Evolutionary conservation across 2,329 filamentous ascomycete species (phyloP).

Genomic region (Sporothrix curviconia): DNA sequence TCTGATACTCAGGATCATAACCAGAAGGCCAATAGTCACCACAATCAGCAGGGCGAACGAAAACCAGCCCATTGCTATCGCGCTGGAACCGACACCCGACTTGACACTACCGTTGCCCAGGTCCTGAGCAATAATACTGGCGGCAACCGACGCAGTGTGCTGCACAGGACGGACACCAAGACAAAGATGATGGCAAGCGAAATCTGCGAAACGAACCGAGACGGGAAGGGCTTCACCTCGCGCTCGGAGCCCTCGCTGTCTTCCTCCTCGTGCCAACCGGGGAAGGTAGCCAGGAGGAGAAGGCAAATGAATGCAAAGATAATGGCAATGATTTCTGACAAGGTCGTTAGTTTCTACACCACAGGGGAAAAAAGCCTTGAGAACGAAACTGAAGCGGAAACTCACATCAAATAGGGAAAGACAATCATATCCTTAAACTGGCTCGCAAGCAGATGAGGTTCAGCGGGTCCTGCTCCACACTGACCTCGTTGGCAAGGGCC

Average conservation of each 20-base stretch:
- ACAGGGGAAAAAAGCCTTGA: neutral
- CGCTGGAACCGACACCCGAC: conserved; percentile 83
- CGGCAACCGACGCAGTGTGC: conserved; percentile 93
- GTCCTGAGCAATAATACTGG: conserved; percentile 87
- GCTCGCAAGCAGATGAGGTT: conserved; percentile 93
- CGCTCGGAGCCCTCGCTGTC: conserved; percentile 75
- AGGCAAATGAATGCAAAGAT: conserved; percentile 96
- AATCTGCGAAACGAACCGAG: conserved; percentile 83
- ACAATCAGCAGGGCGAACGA: conserved; percentile 88
- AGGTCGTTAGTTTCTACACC: conserved; percentile 3
- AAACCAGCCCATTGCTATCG: conserved; percentile 98
- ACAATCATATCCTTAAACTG: conserved; percentile 99
- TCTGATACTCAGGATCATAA: conserved; percentile 93
- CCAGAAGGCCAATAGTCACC: conserved; percentile 86
- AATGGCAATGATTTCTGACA: conserved; percentile 83
- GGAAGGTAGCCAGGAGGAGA: conserved; percentile 90
- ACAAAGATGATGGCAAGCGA: conserved; percentile 87
- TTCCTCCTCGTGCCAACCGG: conserved; percentile 91
- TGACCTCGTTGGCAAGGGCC: conserved; percentile 79
- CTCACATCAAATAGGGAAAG: conserved; percentile 91
- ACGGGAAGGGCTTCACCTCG: conserved; percentile 91
- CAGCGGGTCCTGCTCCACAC: conserved; percentile 86
- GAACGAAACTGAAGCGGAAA: no score
- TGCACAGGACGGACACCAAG: conserved; percentile 75
- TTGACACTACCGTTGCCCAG: conserved; percentile 83